These are phyloP conservation scores for Backusella sp. DNA, from an alignment of 192 early-diverging fungal species.

Conservation along the genomic window DNA sequence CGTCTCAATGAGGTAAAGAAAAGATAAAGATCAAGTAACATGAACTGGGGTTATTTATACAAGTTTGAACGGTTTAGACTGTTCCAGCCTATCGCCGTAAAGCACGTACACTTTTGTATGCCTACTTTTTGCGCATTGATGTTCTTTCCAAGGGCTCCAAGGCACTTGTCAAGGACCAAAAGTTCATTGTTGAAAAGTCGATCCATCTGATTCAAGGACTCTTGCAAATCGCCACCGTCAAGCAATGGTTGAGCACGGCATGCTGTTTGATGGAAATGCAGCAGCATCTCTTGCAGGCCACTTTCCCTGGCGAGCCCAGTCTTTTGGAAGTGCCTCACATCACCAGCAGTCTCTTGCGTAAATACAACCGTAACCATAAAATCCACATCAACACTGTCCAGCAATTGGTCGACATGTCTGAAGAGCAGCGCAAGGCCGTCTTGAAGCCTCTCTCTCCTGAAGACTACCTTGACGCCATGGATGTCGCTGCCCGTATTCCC, in stretches of 20 bases:
- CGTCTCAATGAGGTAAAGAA: constrained; percentile 14
- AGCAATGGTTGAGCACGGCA: constrained; percentile 80
- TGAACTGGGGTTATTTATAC: not conserved
- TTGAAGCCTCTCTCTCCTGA: constrained; percentile 54
- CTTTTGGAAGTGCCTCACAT: constrained; percentile 87
- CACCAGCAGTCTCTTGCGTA: constrained; percentile 58
- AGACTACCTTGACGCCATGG: constrained; percentile 67
- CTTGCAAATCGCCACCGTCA: constrained; percentile 82
- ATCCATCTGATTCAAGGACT: constrained; percentile 82
- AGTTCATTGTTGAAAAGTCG: constrained; percentile 70
- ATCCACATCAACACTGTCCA: constrained; percentile 59
- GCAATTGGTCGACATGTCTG: constrained; percentile 66
- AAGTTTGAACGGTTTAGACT: not conserved
- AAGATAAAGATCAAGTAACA: not conserved
- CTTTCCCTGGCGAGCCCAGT: constrained; percentile 72
- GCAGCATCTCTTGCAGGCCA: constrained; percentile 89
- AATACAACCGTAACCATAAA: constrained; percentile 64
- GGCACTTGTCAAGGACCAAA: constrained; percentile 46
- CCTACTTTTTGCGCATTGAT: constrained; percentile 78
- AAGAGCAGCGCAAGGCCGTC: constrained; percentile 59
- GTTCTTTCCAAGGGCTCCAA: constrained; percentile 52
- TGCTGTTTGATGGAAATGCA: constrained; percentile 76
- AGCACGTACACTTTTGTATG: constrained; percentile 75
- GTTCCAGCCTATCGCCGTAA: constrained; percentile 53
- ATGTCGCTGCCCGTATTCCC: constrained; percentile 81